Evolutionary conservation across 805 yeast genomes (phyloP), one percentile per base, ranked within the genome.

Genomic region (Kluyveromyces wickerhamii): DNA sequence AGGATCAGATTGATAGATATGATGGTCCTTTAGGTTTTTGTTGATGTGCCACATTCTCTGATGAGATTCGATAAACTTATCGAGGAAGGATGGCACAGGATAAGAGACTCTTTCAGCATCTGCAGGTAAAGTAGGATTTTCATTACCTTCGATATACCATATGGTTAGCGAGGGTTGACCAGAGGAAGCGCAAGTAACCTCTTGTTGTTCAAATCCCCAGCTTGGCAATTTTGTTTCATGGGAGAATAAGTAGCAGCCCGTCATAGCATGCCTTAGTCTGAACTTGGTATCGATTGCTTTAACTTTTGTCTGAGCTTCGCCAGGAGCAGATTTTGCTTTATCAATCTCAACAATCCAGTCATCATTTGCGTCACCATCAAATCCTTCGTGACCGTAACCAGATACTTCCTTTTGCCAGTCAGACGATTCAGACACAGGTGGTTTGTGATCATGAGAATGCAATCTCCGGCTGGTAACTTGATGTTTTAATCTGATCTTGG

Each of bases 361-460:
- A 60, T 83, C 94, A 58, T 83, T 83, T 36, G 86, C 79, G 60
- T 83, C 92, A 59, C 94, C 94, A 17, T 52, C 75, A 48, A 81
- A 83, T 3, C 83, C 86, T 28, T 77, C 79, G 48, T 54, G 77
- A 15, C 94, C 94, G 54, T 83, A 83, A 60, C 78, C 68, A 4
- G 86, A 71, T 13, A 70, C 85, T 63, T 83, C 94, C 58, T 79
- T 80, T 62, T 80, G 88, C 92, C 92, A 83, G 49, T 83, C 94
- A 27, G 55, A 48, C 27, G 51, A 59, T 52, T 75, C 80, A 38
- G 79, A 66, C 13, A 81, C 85, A 12, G 89, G 84, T 17, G 88
- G 77, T 57, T 82, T 78, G 48, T 79, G 79, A 54, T 83, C 92
- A 53, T 83, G 94, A 7, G 92, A 77, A 59, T 83, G 94, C 52